phyloP scores from a whole-genome alignment of 441 rosid genomes.

The Sinapis alba region DNA sequence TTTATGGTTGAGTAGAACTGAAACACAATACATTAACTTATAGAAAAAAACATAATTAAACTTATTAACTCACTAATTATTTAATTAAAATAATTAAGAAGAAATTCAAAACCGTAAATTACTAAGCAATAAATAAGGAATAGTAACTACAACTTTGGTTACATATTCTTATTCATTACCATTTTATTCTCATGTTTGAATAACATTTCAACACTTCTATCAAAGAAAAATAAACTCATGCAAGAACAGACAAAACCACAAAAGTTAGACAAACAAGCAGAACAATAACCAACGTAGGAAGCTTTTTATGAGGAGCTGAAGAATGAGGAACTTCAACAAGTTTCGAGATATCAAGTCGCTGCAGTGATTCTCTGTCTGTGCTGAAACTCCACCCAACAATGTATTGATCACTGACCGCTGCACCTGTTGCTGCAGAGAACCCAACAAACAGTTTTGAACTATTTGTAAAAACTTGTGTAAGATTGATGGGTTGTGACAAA shows the following conservation, averaged over 20 bases:
- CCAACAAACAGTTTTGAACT: conserved; percentile 38
- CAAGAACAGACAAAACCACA: conserved; percentile 7
- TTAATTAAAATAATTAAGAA: too few relatives aligned
- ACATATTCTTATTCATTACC: neutral
- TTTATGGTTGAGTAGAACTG: too few relatives aligned
- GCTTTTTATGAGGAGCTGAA: conserved; percentile 4
- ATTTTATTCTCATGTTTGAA: neutral
- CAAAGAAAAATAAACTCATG: conserved; percentile 4
- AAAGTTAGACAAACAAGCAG: neutral
- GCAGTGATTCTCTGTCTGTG: conserved; percentile 16
- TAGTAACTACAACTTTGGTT: too few relatives aligned
- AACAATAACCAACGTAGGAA: neutral
- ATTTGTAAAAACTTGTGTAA: conserved; percentile 19
- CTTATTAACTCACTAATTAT: too few relatives aligned
- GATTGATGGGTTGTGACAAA: conserved; percentile 30
- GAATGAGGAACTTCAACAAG: conserved; percentile 38
- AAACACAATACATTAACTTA: too few relatives aligned
- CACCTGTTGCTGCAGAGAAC: conserved; percentile 43
- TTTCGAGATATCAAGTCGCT: conserved; percentile 30
- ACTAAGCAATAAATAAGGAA: too few relatives aligned
- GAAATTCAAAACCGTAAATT: too few relatives aligned
- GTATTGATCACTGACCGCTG: conserved; percentile 18
- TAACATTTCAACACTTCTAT: neutral
- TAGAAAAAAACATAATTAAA: too few relatives aligned
- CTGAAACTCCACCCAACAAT: conserved; percentile 44